Evolutionary conservation across 331 rosid species (phyloP).

Genomic region (Prunus yedoensis): DNA sequence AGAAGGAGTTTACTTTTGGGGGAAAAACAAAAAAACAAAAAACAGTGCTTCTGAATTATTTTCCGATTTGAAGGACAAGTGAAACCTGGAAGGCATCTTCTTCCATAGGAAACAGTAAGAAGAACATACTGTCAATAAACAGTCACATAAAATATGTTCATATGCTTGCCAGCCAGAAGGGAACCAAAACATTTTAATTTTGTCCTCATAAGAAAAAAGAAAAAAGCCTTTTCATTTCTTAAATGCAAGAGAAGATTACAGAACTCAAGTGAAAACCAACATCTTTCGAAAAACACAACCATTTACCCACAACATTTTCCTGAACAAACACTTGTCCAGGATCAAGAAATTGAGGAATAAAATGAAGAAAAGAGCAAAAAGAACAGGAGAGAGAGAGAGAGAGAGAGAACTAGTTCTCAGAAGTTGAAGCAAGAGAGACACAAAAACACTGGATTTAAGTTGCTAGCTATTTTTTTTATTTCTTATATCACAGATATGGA

Average conservation of each 20-base stretch:
- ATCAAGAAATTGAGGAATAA: background rate
- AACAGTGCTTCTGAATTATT: background rate
- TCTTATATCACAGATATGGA: background rate
- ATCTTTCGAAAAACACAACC: background rate
- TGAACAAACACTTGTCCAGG: background rate
- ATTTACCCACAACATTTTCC: background rate
- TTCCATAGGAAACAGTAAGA: too few relatives aligned
- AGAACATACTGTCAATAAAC: too few relatives aligned
- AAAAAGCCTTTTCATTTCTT: background rate
- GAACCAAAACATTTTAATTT: background rate
- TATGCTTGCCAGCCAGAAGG: background rate
- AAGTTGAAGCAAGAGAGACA: slow-evolving; percentile 2
- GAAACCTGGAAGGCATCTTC: background rate
- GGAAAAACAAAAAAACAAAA: background rate
- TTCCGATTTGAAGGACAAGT: background rate
- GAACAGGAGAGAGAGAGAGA: background rate
- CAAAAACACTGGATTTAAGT: background rate
- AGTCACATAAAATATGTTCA: too few relatives aligned
- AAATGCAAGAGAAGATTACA: background rate
- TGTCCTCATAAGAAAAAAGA: background rate
- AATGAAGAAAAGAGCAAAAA: background rate
- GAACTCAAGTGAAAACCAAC: background rate
- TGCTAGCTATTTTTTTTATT: background rate
- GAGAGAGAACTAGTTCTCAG: too few relatives aligned
- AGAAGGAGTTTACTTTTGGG: background rate